Evolutionary conservation across 225 moss, liverwort and hornwort species (phyloP).

Genomic region (Straminergon stramineum): DNA sequence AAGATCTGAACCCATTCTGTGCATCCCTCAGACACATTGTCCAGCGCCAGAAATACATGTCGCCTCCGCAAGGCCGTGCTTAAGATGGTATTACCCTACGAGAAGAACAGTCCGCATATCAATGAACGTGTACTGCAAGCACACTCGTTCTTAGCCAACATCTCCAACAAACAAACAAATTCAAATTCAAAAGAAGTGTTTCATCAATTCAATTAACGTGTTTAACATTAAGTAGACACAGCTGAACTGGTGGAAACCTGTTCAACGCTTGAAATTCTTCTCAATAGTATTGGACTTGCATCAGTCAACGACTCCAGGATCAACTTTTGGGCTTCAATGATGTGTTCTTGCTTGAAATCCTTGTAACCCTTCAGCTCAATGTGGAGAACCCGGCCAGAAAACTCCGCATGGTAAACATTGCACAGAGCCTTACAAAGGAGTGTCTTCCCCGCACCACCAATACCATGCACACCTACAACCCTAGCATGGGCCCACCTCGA

Average conservation of each 20-base stretch:
- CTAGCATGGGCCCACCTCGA: not conserved
- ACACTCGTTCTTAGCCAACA: not conserved
- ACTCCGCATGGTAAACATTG: too few species aligned
- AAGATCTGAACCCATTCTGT: not conserved
- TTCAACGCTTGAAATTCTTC: not conserved
- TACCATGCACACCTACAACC: not conserved
- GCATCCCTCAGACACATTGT: not conserved
- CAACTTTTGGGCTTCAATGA: not conserved
- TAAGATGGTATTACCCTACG: not conserved
- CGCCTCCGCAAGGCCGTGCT: not conserved
- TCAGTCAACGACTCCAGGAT: not conserved
- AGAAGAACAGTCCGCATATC: not conserved
- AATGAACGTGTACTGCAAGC: not conserved
- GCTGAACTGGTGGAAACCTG: not conserved
- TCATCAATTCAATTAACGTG: not conserved
- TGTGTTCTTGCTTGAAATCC: not conserved
- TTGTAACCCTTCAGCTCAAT: too few species aligned
- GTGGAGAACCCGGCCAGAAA: too few species aligned
- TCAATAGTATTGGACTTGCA: not conserved
- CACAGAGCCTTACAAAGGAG: too few species aligned
- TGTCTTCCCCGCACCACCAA: not conserved
- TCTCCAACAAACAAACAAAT: not conserved
- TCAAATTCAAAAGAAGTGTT: not conserved
- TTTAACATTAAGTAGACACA: not conserved
- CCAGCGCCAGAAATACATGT: not conserved